Evolutionary conservation across 2,329 filamentous ascomycete genomes (phyloP), one percentile per base, ranked within the genome.

Genomic region (Aspergillus piperis): DNA sequence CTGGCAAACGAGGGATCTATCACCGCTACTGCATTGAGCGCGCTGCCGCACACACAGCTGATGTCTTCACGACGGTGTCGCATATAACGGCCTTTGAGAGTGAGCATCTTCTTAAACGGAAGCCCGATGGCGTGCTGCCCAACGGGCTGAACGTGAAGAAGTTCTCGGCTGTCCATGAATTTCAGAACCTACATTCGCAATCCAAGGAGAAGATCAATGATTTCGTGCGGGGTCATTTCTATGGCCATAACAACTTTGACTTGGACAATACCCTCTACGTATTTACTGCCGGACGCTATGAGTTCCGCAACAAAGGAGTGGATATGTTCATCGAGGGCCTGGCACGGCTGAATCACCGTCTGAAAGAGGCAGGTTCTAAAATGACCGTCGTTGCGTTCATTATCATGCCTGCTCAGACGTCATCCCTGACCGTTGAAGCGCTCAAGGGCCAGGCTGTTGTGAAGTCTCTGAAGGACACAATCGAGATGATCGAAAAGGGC

Each of bases 321-420:
- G 95, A 99, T 78, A 98, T 99, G 95, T 99, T 98, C 78, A 96
- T 99, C 68, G 95, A 99, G 79, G 95, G 93, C 3, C 82, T 99
- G 64, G 95, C 95, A 27, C 90, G 95, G 47, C 81, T 99, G 70
- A 99, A 99, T 79, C 93, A 98, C 81, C 87, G 90, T 41, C 86
- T 99, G 73, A 98, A 98, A 84, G 79, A 80, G 54, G 79, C 88
- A 7, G 91, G 91, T 52, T 96, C 92, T 68, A 96, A 95, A 79
- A 93, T 89, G 74, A 98, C 95, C 0, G 90, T 99, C 7, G 94
- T 99, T 17, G 94, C 95, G 19, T 99, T 99, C 75, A 90, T 99
- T 77, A 98, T 99, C 76, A 96, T 99, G 92, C 95, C 95, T 2
- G 95, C 95, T 1, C 92, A 98, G 78, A 98, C 94, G 2, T 91